Percentiles rank a stretch among this genome's conserved stretches.
These are phyloP conservation scores for Gentiana dahurica DNA, from an alignment of 257 asterid species.

Conservation along the genomic window DNA sequence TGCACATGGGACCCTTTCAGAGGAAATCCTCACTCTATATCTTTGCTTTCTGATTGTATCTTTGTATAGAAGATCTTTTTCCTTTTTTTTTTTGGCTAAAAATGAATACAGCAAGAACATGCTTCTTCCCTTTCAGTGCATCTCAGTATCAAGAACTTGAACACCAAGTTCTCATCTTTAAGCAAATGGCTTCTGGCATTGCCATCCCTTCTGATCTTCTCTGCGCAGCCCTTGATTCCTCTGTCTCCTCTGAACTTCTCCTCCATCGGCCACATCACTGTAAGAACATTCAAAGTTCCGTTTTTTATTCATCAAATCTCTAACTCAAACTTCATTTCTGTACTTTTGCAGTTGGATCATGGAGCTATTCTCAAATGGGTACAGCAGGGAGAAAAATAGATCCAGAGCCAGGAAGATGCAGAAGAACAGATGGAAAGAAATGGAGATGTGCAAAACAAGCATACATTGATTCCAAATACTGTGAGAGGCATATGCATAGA, in stretches of 20 bases:
- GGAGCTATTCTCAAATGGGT: constrained; percentile 77
- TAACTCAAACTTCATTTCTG: neutral
- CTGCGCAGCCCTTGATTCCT: constrained; percentile 53
- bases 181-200: constrained; percentile 76
- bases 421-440: constrained; percentile 95
- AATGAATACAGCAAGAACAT: constrained; percentile 39
- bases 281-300: neutral
- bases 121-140: constrained; percentile 60
- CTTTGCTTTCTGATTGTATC: neutral
- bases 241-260: constrained; percentile 49
- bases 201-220: constrained; percentile 94
- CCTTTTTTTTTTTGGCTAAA: constrained; percentile 6
- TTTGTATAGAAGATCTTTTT: neutral
- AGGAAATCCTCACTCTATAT: neutral
- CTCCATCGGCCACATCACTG: constrained; percentile 51
- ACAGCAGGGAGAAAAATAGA: constrained; percentile 66
- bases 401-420: constrained; percentile 95
- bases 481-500: constrained; percentile 99
- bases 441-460: constrained; percentile 98
- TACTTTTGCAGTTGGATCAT: constrained; percentile 43
- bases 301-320: neutral
- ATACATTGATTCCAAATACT: constrained; percentile 90
- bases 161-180: constrained; percentile 84
- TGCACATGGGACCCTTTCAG: too few relatives aligned
- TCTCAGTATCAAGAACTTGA: constrained; percentile 94